phyloP scores from a whole-genome alignment of 805 yeast genomes.

The Monosporozyma yasuniensis region DNA sequence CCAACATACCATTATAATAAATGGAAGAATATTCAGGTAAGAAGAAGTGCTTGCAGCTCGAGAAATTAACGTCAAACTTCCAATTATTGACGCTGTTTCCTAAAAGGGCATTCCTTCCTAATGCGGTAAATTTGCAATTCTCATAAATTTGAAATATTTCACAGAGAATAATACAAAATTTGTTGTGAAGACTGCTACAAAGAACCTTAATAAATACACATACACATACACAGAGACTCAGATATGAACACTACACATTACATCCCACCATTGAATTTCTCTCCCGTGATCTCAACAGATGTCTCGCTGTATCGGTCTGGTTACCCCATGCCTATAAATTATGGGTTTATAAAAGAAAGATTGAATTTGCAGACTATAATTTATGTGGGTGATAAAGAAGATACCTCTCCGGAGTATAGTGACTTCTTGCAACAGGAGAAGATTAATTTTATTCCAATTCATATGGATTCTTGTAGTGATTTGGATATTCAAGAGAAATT shows the following conservation, averaged over 20 bases:
- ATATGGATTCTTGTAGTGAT: slow-evolving; percentile 67
- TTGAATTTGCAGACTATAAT: slow-evolving; percentile 70
- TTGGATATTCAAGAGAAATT: slow-evolving; percentile 56
- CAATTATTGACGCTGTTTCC: slow-evolving; percentile 5
- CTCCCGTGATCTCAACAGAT: slow-evolving; percentile 57
- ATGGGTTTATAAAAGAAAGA: slow-evolving; percentile 58
- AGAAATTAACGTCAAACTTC: neutral
- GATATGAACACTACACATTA: slow-evolving; percentile 27
- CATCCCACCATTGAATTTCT: slow-evolving; percentile 89
- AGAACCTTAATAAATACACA: too few relatives aligned
- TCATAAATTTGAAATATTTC: too few relatives aligned
- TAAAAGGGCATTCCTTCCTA: slow-evolving; percentile 1
- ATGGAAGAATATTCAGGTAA: too few relatives aligned
- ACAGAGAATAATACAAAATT: too few relatives aligned
- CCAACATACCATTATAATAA: too few relatives aligned
- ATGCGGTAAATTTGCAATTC: neutral
- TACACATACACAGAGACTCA: too few relatives aligned
- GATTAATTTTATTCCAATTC: slow-evolving; percentile 49
- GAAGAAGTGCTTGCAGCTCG: neutral
- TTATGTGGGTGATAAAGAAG: slow-evolving; percentile 72
- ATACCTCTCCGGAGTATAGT: slow-evolving; percentile 43
- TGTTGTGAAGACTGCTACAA: too few relatives aligned
- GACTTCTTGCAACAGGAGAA: slow-evolving; percentile 53
- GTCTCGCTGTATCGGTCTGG: slow-evolving; percentile 86
- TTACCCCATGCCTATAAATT: slow-evolving; percentile 83